Conservation (phyloP, 176 grass and related monocot genomes). For the Neostapfia colusana region DNA sequence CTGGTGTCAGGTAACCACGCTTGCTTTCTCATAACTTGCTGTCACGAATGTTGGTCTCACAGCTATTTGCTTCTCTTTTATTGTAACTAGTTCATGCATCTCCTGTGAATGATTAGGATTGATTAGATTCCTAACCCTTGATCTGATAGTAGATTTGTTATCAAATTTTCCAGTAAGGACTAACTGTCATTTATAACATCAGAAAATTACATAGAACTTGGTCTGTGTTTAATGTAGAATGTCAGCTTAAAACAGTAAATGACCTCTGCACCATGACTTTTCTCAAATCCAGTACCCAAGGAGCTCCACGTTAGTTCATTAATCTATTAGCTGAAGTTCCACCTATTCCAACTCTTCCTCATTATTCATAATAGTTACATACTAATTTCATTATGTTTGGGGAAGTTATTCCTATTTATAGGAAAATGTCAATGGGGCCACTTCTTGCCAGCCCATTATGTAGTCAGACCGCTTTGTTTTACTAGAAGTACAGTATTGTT, state of each 20-base stretch:
- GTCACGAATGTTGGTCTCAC: neutral
- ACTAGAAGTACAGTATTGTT: neutral
- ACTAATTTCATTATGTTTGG: neutral
- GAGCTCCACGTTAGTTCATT: constrained; percentile 1
- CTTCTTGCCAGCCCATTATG: neutral
- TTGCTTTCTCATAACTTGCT: neutral
- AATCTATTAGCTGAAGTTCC: constrained; percentile 8
- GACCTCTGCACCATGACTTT: neutral
- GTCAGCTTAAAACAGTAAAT: neutral
- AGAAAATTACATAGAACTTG: neutral
- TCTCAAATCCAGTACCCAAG: neutral
- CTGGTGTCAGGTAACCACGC: constrained; percentile 54
- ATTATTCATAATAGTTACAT: neutral
- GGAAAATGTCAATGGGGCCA: neutral
- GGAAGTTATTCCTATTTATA: neutral
- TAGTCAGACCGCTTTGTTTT: neutral
- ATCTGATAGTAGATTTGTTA: neutral
- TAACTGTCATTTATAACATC: neutral
- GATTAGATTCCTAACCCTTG: neutral
- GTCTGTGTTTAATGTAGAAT: neutral
- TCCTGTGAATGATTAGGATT: neutral
- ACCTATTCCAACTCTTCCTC: neutral
- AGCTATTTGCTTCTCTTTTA: neutral
- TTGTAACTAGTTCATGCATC: neutral
- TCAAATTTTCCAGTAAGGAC: neutral